phyloP scores from a whole-genome alignment of 345 rosid species.

The Microthlaspi erraticum region DNA sequence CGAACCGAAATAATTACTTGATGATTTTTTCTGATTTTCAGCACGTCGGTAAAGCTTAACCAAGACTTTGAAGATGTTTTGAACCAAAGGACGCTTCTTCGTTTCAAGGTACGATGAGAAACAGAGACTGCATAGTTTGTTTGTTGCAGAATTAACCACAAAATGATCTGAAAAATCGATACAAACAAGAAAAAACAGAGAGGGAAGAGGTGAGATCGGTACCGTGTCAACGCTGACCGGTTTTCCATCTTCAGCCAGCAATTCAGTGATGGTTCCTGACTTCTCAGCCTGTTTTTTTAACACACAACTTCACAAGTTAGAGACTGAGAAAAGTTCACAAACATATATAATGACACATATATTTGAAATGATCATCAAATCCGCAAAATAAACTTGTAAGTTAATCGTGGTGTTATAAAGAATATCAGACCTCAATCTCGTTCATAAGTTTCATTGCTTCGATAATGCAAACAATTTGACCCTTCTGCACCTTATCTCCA shows the following conservation, averaged over 20 bases:
- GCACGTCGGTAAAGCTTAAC: conserved; percentile 10
- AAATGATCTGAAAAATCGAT: conserved; percentile 3
- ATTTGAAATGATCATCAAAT: background rate
- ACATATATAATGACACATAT: background rate
- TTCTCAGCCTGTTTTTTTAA: conserved; percentile 73
- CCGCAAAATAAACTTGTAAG: background rate
- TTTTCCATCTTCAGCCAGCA: conserved; percentile 84
- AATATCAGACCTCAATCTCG: conserved; percentile 79
- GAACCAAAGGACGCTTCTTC: conserved; percentile 11
- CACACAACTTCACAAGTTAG: conserved; percentile 11
- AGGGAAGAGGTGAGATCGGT: conserved; percentile 29
- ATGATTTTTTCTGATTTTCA: conserved; percentile 6
- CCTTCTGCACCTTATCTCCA: conserved; percentile 97
- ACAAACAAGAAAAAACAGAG: conserved; percentile 1
- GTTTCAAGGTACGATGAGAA: conserved; percentile 66
- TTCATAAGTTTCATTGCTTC: conserved; percentile 99
- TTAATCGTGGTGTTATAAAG: background rate
- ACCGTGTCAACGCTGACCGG: conserved; percentile 87
- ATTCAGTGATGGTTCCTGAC: conserved; percentile 82
- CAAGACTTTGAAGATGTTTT: conserved; percentile 16
- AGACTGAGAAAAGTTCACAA: conserved; percentile 24
- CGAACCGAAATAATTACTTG: conserved; percentile 4
- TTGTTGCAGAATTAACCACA: conserved; percentile 5
- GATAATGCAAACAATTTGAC: conserved; percentile 89
- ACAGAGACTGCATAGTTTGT: conserved; percentile 70